Evolutionary conservation across 2,329 filamentous ascomycete genomes (phyloP), one percentile per base, ranked within the genome.

Genomic region (Aspergillus phoenicis): DNA sequence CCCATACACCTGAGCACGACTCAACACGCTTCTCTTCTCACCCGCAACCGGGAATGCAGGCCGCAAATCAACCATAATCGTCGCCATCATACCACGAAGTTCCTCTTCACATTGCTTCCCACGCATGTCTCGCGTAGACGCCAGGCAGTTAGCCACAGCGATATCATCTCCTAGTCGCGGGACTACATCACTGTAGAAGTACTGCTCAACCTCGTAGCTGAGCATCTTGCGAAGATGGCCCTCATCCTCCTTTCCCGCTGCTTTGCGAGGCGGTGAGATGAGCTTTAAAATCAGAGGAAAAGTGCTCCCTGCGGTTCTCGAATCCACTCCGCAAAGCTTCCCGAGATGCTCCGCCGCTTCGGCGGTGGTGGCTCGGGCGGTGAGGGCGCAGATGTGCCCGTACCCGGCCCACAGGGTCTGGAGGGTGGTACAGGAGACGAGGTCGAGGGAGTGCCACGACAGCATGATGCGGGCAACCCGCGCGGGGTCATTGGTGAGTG

Each of bases 131-230:
- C 71, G 68, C 3, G 70, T 83, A 24, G 78, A 85, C 0, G 77
- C 78, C 2, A 87, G 60, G 38, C 82, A 85, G 20, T 77, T 73
- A 0, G 86, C 84, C 1, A 87, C 81, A 0, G 81, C 78, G 1
- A 84, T 70, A 0, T 76, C 70, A 0, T 73, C 68, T 0, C 75
- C 69, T 1, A 90, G 70, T 0, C 68, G 69, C 0, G 85, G 83
- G 0, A 84, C 85, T 10, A 90, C 71, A 2, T 82, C 71, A 1
- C 76, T 77, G 70, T 90, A 90, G 65, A 90, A 90, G 65, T 83
- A 83, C 67, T 88, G 86, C 72, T 90, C 88, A 3, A 89, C 85
- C 49, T 87, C 80, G 64, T 90, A 90, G 68, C 86, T 89, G 28
- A 89, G 72, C 61, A 90, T 82, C 68, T 90, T 90, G 6, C 88